Evolutionary conservation across 805 yeast genomes (phyloP), one percentile per base, ranked within the genome.

Genomic region (Ogataea dorogensis): DNA sequence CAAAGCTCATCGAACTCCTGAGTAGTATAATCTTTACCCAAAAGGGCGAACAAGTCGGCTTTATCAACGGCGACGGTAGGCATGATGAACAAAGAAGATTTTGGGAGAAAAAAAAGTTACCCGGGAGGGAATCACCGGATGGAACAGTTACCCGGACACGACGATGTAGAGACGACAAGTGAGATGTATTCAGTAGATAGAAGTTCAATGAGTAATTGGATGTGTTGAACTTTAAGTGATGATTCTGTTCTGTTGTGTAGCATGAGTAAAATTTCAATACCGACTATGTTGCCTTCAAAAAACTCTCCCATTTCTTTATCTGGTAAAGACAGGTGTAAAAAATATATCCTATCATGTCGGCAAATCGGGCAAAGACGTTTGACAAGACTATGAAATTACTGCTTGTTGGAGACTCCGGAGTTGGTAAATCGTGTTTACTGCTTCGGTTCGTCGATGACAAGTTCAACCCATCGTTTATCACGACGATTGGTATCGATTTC

Each of bases 401-500:
- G 50, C 76, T 91, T 50, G 95, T 91, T 48, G 98, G 98, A 40
- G 96, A 89, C 67, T 85, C 95, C 20, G 86, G 73, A 42, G 93
- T 85, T 29, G 94, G 94, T 23, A 85, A 85, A 58, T 83, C 97
- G 26, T 91, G 97, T 71, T 72, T 89, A 42, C 70, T 89, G 53
- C 77, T 91, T 47, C 79, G 98, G 58, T 91, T 91, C 65, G 95
- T 91, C 42, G 96, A 88, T 53, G 97, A 91, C 65, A 89, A 88
- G 64, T 93, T 93, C 70, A 89, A 91, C 54, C 97, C 98, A 5
- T 79, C 93, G 14, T 93, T 91, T 65, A 93, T 93, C 66, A 88
- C 98, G 42, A 93, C 98, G 31, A 93, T 93, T 55, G 98, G 98
- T 37, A 93, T 93, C 54, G 98, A 93, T 64, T 93, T 93, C 75